These are phyloP conservation scores for Trichoderma pleuroti DNA, from an alignment of 2,329 filamentous ascomycete species.

Conservation along the genomic window DNA sequence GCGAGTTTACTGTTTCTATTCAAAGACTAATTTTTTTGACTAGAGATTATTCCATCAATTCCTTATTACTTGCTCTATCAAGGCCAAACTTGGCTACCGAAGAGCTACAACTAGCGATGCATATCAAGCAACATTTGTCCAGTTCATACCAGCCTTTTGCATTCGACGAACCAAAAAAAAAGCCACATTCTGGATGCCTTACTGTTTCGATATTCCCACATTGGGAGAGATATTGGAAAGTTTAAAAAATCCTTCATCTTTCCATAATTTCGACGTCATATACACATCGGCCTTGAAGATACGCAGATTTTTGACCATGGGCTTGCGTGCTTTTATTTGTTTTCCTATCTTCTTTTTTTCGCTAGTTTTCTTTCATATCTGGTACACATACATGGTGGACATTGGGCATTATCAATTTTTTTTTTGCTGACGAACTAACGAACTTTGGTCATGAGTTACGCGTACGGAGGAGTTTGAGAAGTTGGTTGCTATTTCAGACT, in stretches of 20 bases:
- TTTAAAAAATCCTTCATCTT: background rate
- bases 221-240: background rate
- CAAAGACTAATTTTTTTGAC: background rate
- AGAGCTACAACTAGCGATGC: background rate
- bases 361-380: background rate
- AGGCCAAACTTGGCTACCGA: background rate
- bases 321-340: background rate
- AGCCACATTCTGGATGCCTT: background rate
- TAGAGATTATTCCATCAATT: background rate
- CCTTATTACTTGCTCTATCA: background rate
- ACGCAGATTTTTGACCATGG: background rate
- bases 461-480: background rate
- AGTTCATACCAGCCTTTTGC: background rate
- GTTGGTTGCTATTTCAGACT: background rate
- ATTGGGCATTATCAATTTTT: background rate
- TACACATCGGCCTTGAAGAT: background rate
- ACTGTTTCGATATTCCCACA: background rate
- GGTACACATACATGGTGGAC: background rate
- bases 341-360: background rate
- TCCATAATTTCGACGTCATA: background rate
- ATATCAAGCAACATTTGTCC: background rate
- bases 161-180: background rate
- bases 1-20: background rate
- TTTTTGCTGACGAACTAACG: background rate
- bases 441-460: background rate